A percentile compares a stretch with the other conserved stretches of the same genome.
Evolutionary conservation across 2,329 filamentous ascomycete genomes (phyloP).

Genomic region (Teratosphaeria pseudoeucalypti): DNA sequence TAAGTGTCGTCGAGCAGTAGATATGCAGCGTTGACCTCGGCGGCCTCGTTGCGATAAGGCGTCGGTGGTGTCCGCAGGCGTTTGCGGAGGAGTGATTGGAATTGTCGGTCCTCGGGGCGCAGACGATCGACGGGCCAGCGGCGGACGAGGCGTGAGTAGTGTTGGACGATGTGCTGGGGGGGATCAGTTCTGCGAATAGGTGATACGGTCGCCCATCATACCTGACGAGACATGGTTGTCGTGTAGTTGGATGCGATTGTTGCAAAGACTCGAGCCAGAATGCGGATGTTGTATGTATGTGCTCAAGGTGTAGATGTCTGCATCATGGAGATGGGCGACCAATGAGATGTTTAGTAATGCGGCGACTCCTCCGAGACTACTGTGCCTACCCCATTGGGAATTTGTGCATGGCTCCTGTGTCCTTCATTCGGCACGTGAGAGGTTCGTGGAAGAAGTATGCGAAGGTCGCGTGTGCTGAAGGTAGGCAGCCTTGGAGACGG

Average conservation of each 20-base stretch:
- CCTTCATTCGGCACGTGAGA: background rate
- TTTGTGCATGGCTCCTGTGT: background rate
- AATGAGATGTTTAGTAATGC: background rate
- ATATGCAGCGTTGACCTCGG: conserved; percentile 48
- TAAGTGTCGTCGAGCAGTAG: conserved; percentile 51
- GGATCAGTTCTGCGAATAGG: conserved; percentile 1
- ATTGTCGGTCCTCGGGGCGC: conserved; percentile 37
- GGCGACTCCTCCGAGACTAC: background rate
- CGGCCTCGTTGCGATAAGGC: conserved; percentile 24
- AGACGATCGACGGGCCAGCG: conserved; percentile 42
- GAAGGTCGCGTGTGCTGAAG: conserved; percentile 20
- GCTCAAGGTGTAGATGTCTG: background rate
- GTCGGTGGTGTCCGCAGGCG: conserved; percentile 23
- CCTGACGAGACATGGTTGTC: conserved; percentile 17
- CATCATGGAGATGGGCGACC: background rate
- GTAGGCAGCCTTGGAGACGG: conserved; percentile 5
- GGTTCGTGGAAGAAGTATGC: conserved; percentile 9
- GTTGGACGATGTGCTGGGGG: conserved; percentile 28
- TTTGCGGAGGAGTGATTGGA: conserved; percentile 34
- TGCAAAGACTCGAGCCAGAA: background rate
- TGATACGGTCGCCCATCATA: background rate
- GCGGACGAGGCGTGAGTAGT: conserved; percentile 40
- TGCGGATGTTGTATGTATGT: background rate
- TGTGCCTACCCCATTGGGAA: background rate
- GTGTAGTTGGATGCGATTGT: background rate